Base-by-base conservation (phyloP, 176 grass and related monocot genomes). In the Tillandsia leiboldiana region DNA sequence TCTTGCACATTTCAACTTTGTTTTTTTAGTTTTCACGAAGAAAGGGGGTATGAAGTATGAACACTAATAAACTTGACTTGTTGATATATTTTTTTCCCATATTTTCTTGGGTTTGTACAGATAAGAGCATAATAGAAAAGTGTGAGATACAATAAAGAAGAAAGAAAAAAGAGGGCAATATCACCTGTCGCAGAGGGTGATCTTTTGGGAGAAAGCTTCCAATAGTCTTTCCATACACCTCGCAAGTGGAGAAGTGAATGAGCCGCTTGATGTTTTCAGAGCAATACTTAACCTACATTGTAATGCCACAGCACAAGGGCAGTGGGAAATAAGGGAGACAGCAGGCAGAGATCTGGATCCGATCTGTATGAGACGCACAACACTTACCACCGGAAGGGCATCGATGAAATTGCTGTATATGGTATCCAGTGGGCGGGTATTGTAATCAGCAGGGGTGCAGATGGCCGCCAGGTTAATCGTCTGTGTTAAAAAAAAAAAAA, bases 351-450 rank as follows among this genome's bases (percentile, higher is more conserved):
- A 26, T 79, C 68, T 79, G 28, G 77, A 61, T 61, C 56, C 1
- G 11, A 22, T 65, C 26, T 8, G 27, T 47, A 42, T 51, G 15
- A 51, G 11, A 50, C 18, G 10, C 24, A 13, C 23, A 26, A 52
- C 47, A 50, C 42, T 66, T 81, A 96, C 93, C 79, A 97, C 93
- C 2, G 93, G 93, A 80, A 97, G 88, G 1, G 93, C 86, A 67
- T 97, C 93, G 64, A 97, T 90, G 86, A 97, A 97, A 84, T 97
- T 97, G 81, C 93, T 97, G 65, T 87, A 97, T 73, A 97, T 97
- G 49, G 93, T 97, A 70, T 97, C 93, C 69, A 97, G 79, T 9
- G 93, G 93, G 13, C 93, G 76, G 33, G 93, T 97, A 79, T 97
- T 97, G 86, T 97, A 97, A 76, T 97, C 93, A 2, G 89, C 93